Evolutionary conservation across 805 yeast species (phyloP).

Genomic region (Phaffomyces antillensis): DNA sequence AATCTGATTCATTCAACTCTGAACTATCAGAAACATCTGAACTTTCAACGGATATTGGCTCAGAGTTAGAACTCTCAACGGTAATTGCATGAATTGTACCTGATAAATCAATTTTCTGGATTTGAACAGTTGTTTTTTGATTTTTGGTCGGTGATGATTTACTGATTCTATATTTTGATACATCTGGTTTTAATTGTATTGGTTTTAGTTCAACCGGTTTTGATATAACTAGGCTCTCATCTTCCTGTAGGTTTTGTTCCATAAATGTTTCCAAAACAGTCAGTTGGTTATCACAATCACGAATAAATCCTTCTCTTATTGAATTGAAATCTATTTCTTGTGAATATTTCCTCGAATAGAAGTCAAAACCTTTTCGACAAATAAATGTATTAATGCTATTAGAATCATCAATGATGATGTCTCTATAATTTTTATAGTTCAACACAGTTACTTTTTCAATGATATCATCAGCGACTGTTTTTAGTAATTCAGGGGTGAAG

Average conservation of each 20-base stretch:
- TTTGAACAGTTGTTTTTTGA: too few relatives aligned
- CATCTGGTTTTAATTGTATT: neutral
- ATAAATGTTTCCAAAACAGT: slow-evolving; percentile 19
- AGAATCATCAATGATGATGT: slow-evolving; percentile 30
- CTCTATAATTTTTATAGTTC: slow-evolving; percentile 28
- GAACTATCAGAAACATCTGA: too few relatives aligned
- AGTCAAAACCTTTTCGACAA: slow-evolving; percentile 28
- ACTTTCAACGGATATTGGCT: too few relatives aligned
- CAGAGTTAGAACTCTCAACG: too few relatives aligned
- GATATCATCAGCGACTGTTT: slow-evolving; percentile 37
- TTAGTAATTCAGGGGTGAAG: slow-evolving; percentile 43
- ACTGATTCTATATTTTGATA: neutral
- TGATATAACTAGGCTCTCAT: too few relatives aligned
- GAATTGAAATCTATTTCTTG: slow-evolving; percentile 18
- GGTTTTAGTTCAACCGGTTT: neutral
- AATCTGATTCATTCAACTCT: too few relatives aligned
- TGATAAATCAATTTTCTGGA: too few relatives aligned
- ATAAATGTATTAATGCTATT: slow-evolving; percentile 25
- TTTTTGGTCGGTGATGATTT: neutral
- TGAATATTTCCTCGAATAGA: slow-evolving; percentile 23
- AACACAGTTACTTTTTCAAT: slow-evolving; percentile 38
- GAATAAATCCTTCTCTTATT: slow-evolving; percentile 11
- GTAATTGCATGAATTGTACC: too few relatives aligned
- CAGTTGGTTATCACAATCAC: slow-evolving; percentile 22
- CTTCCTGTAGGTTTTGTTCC: slow-evolving; percentile 1